Conservation (phyloP, 1,284 basidiomycete species). For the Microbotryum saponariae region DNA sequence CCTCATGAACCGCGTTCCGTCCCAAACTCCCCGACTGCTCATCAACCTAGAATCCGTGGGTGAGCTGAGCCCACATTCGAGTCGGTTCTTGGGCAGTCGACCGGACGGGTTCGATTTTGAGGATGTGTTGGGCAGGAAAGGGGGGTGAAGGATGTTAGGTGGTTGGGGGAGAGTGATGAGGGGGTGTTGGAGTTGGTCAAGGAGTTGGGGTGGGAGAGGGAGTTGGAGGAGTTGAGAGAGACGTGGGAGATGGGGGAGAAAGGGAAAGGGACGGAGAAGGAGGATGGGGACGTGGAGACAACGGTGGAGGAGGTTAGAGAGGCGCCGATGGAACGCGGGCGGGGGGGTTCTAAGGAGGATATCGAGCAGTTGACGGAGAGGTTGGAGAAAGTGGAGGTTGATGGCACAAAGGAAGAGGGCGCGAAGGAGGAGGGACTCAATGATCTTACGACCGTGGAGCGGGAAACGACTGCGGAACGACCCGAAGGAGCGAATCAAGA, state of each 20-base stretch:
- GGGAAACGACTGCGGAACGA: too few species aligned
- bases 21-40: slow-evolving; percentile 45
- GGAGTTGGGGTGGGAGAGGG: slow-evolving; percentile 26
- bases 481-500: too few species aligned
- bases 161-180: slow-evolving; percentile 26
- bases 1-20: slow-evolving; percentile 45
- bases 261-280: slow-evolving; percentile 1
- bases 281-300: slow-evolving; percentile 7
- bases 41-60: slow-evolving; percentile 52
- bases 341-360: neutral
- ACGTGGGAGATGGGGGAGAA: slow-evolving; percentile 12
- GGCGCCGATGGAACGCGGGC: neutral
- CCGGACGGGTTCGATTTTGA: slow-evolving; percentile 32
- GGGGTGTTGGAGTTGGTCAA: slow-evolving; percentile 23
- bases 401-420: neutral
- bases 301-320: slow-evolving; percentile 11
- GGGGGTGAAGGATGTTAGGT: slow-evolving; percentile 26
- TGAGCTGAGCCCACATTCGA: slow-evolving; percentile 29
- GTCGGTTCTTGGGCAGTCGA: neutral
- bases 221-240: slow-evolving; percentile 17
- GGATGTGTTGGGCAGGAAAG: slow-evolving; percentile 16
- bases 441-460: too few species aligned
- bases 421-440: neutral
- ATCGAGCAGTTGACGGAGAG: neutral
- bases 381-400: slow-evolving; percentile 15